Conservation (phyloP, 495 filamentous ascomycete genomes). For the Entonaema liquescens region DNA sequence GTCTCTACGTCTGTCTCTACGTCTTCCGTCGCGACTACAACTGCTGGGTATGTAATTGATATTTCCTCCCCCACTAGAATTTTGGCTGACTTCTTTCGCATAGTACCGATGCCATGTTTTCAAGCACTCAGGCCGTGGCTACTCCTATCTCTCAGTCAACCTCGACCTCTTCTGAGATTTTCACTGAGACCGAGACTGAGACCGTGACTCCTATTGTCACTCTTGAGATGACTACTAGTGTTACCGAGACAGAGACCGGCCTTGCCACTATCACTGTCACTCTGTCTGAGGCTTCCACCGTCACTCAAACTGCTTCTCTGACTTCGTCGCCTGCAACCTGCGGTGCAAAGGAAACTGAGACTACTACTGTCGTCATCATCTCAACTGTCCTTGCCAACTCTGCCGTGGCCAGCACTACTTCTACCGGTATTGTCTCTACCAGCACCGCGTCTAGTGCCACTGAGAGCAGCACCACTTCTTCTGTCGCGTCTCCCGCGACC, state of each 20-base stretch:
- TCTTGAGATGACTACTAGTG: conserved; percentile 12
- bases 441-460: not conserved
- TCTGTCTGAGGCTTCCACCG: not conserved
- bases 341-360: conserved; percentile 17
- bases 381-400: conserved; percentile 32
- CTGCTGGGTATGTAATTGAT: conserved; percentile 27
- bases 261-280: conserved; percentile 12
- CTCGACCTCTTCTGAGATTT: conserved; percentile 4
- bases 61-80: not conserved
- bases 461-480: not conserved
- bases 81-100: conserved; percentile 12
- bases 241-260: conserved; percentile 5
- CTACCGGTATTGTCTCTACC: not conserved
- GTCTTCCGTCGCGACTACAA: not conserved
- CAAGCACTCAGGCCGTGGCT: conserved; percentile 1
- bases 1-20: not conserved
- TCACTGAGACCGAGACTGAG: conserved; percentile 26
- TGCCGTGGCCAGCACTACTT: not conserved
- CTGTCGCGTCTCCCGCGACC: not conserved
- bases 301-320: not conserved
- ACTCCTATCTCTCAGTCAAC: not conserved
- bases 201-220: conserved; percentile 26
- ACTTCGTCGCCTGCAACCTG: conserved; percentile 19
- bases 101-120: conserved; percentile 17
- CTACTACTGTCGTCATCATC: conserved; percentile 28